Evolutionary conservation across 2,329 filamentous ascomycete species (phyloP), one percentile per base, ranked within the genome.

Genomic region (Aspergillus latus): DNA sequence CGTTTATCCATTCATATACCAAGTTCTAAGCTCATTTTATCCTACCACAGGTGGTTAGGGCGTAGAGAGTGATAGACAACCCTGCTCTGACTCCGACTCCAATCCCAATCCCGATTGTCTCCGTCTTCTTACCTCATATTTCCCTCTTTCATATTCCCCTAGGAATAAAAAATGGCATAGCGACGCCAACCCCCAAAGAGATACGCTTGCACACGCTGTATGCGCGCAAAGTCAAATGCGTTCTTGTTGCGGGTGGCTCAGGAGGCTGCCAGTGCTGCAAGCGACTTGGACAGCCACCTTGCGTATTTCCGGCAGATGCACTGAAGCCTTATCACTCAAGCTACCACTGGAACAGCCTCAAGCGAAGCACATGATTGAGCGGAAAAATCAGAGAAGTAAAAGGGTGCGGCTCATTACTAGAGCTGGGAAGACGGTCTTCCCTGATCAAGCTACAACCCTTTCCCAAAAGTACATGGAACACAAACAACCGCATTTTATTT

Each of bases 401-500:
- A 37, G 30, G 40, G 8, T 49, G 29, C 36, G 5, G 21, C 5
- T 8, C 34, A n/a, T n/a, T 16, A 49, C 26, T 10, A 10, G n/a
- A 3, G n/a, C n/a, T 13, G 6, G 13, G 11, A 13, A 40, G 5
- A 1, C 29, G 2, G 30, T 49, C 13, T 21, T 9, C 5, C 5
- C 2, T 5, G 21, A 49, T 2, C 21, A 39, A 6, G 36, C 55
- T 0, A 37, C 47, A 7, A 29, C 46, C 13, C 55, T 60, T 0
- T 29, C 58, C 26, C 44, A 30, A 11, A 60, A 55, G 32, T 60
- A 55, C 7, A 49, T 55, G 5, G 39, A 32, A 11, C 46, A 46
- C n/a, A 60, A 58, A 37, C 51, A 55, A 55, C 52, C 55, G 13
- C 48, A 60, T 11, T 60, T 58, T 30, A 55, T 55, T 7, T 60